Evolutionary conservation across 768 basidiomycete genomes (phyloP), one percentile per base, ranked within the genome.

Genomic region (Collybia mongolica): DNA sequence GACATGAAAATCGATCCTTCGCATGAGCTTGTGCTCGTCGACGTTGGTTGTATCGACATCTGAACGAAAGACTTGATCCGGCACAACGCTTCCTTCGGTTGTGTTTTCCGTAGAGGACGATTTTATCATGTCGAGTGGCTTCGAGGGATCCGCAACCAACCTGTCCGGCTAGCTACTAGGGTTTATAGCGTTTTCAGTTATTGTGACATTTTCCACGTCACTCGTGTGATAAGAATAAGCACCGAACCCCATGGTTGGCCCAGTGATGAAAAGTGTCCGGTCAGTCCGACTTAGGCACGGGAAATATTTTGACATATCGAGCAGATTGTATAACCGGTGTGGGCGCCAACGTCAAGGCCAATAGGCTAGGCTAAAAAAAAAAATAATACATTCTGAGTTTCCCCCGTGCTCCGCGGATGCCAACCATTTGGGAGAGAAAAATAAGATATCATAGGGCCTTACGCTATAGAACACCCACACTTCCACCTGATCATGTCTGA

Each of bases 1-100:
- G 48, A 92, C 72, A 58, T 75, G 77, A 56, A 81, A 49, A 61
- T 89, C 87, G 43, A 88, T 79, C 63, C 76, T 84, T 39, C 84
- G 68, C 35, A 79, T 64, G 20, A 88, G 71, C 46, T 69, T 76
- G 42, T 66, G 71, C 61, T 84, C 84, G 57, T 87, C 71, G 40
- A 88, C 58, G 11, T 61, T 56, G 32, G 78, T 77, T 2, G 72
- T 75, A 56, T 82, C 79, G n/a, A 81, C 65, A 12, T 79, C 75
- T 11, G 77, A 71, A 32, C 72, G 72, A 60, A 81, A 83, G 15
- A 76, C 20, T 44, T 66, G 52, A 49, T 68, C 58, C 48, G 49
- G 46, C 5, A 32, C 40, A 28, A 54, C 24, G 48, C 59, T 59
- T 46, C 51, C 54, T 53, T 60, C 55, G 36, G 54, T 22, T 35